Evolutionary conservation across 2,329 filamentous ascomycete genomes (phyloP).

Genomic region (Aureobasidium sp.): DNA sequence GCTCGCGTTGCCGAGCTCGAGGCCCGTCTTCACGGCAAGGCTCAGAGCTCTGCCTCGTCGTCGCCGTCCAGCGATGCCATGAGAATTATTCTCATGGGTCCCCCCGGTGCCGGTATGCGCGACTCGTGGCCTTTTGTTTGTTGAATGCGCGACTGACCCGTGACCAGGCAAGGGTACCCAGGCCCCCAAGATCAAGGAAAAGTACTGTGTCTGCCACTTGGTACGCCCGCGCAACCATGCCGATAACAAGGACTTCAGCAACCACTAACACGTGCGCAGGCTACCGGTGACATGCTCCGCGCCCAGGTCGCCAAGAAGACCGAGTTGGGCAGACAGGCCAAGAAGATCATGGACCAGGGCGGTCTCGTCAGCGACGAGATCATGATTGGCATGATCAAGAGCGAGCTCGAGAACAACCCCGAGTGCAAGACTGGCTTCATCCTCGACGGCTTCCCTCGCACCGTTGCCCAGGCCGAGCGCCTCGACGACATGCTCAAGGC

Average conservation of each 20-base stretch:
- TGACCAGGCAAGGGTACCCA: conserved; percentile 91
- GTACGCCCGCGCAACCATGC: conserved; percentile 44
- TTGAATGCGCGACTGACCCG: not conserved
- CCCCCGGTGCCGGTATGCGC: conserved; percentile 83
- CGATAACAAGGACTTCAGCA: not conserved
- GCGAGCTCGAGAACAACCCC: conserved; percentile 84
- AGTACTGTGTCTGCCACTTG: conserved; percentile 94
- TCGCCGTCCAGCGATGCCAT: conserved; percentile 48
- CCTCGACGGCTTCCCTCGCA: conserved; percentile 96
- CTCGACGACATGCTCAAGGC: conserved; percentile 83
- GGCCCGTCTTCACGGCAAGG: conserved; percentile 50
- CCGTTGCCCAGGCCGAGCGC: conserved; percentile 88
- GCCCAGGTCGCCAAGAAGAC: conserved; percentile 99
- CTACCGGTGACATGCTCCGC: conserved; percentile 97
- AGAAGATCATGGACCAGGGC: conserved; percentile 99
- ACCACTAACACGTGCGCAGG: conserved; percentile 46
- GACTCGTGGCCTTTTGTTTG: not conserved
- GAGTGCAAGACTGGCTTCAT: conserved; percentile 99
- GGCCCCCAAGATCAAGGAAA: conserved; percentile 96
- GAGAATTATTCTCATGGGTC: conserved; percentile 96
- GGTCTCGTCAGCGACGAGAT: conserved; percentile 98
- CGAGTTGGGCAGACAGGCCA: conserved; percentile 84
- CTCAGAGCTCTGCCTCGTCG: conserved; percentile 38
- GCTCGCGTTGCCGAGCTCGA: conserved; percentile 81
- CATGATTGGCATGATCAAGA: conserved; percentile 99